Percentiles rank a stretch among this genome's conserved stretches.
phyloP scores from a whole-genome alignment of 2,329 filamentous ascomycete species.

The Cercospora sojina region DNA sequence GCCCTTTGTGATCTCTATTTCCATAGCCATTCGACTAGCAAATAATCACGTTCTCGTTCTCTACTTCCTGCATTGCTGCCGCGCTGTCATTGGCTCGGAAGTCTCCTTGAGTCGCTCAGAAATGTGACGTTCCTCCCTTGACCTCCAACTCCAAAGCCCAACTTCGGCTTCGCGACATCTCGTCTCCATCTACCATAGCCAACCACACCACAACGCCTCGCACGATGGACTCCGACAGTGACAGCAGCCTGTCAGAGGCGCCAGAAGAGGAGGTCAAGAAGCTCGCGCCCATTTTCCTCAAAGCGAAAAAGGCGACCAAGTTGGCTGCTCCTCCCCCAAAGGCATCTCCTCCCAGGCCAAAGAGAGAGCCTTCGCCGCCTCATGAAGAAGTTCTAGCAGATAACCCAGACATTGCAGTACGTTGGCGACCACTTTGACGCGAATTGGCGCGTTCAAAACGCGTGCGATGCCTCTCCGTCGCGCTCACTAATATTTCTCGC shows the following conservation, averaged over 20 bases:
- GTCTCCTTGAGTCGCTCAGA: constrained; percentile 13
- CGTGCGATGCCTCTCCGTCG: constrained; percentile 27
- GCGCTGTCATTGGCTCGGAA: constrained; percentile 24
- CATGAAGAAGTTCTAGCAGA: constrained; percentile 89
- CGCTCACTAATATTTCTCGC: constrained; percentile 47
- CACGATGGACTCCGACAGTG: constrained; percentile 54
- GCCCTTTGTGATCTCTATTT: constrained; percentile 1
- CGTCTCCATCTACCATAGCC: constrained; percentile 26
- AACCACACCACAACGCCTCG: constrained; percentile 35
- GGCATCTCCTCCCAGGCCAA: constrained; percentile 46
- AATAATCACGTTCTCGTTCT: constrained; percentile 12
- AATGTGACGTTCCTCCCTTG: constrained; percentile 23
- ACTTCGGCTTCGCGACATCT: constrained; percentile 16
- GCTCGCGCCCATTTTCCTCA: constrained; percentile 40
- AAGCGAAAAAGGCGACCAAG: constrained; percentile 44
- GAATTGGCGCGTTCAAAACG: constrained; percentile 35
- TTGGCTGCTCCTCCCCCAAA: constrained; percentile 48
- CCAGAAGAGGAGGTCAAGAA: constrained; percentile 56
- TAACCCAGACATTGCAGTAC: constrained; percentile 86
- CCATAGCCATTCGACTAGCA: constrained; percentile 26
- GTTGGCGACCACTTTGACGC: constrained; percentile 46
- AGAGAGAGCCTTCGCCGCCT: constrained; percentile 81
- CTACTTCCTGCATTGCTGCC: constrained; percentile 15
- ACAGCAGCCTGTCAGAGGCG: constrained; percentile 59
- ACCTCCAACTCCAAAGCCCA: constrained; percentile 12